Conservation (phyloP, 176 grass and related monocot genomes). For the Otatea glauca region DNA sequence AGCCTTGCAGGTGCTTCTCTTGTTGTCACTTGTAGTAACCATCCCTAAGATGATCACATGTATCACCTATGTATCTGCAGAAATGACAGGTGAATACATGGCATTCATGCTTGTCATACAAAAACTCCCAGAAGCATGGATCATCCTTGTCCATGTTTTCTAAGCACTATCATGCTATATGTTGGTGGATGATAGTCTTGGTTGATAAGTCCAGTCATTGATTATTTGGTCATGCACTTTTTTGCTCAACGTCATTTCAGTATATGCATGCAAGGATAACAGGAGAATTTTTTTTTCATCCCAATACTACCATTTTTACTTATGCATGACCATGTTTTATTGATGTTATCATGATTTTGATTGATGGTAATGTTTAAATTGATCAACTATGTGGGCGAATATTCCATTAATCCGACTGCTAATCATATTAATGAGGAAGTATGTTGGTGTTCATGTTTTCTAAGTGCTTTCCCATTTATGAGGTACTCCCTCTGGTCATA, state of each 20-base stretch:
- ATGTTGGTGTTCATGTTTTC: neutral
- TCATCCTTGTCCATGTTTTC: neutral
- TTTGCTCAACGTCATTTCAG: neutral
- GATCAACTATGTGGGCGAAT: constrained; percentile 8
- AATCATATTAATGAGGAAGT: constrained; percentile 1
- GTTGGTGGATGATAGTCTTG: neutral
- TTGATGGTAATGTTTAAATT: constrained; percentile 17
- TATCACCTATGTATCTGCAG: neutral
- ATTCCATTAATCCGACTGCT: constrained; percentile 12
- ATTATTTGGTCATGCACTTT: neutral
- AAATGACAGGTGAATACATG: neutral
- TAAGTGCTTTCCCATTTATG: neutral
- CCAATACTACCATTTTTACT: neutral
- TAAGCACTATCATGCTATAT: neutral
- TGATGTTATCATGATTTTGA: neutral
- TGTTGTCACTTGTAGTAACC: constrained; percentile 17
- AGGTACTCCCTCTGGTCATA: neutral
- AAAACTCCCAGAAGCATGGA: neutral
- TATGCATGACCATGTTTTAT: neutral
- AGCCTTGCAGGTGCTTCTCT: neutral
- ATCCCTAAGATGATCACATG: neutral
- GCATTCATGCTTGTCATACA: neutral
- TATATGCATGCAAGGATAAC: neutral
- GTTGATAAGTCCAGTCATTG: neutral
- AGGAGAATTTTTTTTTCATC: neutral